A percentile compares a stretch with the other conserved stretches of the same genome.
phyloP scores from a whole-genome alignment of 2,329 filamentous ascomycete genomes.

The Ophiosphaerella korrae region DNA sequence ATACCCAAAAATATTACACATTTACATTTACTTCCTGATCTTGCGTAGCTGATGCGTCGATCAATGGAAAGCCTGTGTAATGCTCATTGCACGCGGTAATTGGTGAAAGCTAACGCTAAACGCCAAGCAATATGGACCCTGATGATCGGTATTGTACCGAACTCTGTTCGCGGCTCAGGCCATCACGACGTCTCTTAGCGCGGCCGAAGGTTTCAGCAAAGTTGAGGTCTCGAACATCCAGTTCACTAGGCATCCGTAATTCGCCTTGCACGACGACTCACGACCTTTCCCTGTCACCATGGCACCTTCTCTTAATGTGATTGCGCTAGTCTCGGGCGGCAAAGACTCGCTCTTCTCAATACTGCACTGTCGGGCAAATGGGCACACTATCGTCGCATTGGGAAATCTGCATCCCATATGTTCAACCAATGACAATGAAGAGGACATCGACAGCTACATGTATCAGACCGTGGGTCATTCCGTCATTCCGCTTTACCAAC shows the following conservation, averaged over 20 bases:
- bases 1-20: conserved; percentile 21
- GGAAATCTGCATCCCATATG: conserved; percentile 78
- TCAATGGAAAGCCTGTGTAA: too few relatives aligned
- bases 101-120: too few relatives aligned
- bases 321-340: conserved; percentile 91
- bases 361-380: conserved; percentile 85
- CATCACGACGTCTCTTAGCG: conserved; percentile 10
- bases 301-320: conserved; percentile 59
- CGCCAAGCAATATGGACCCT: not conserved
- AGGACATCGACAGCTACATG: conserved; percentile 98
- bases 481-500: conserved; percentile 81
- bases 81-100: too few relatives aligned
- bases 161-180: conserved; percentile 4
- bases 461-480: conserved; percentile 96
- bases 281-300: conserved; percentile 3
- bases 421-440: conserved; percentile 51
- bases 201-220: conserved; percentile 16
- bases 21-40: conserved; percentile 6
- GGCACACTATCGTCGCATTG: conserved; percentile 82
- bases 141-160: not conserved
- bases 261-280: not conserved
- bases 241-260: not conserved
- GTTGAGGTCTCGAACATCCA: not conserved
- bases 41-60: not conserved
- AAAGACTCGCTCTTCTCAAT: conserved; percentile 97